A percentile compares a stretch with the other conserved stretches of the same genome.
These are phyloP conservation scores for Nannochloropsis oceanica DNA, from an alignment of 108 stramenopile species.

Conservation along the genomic window DNA sequence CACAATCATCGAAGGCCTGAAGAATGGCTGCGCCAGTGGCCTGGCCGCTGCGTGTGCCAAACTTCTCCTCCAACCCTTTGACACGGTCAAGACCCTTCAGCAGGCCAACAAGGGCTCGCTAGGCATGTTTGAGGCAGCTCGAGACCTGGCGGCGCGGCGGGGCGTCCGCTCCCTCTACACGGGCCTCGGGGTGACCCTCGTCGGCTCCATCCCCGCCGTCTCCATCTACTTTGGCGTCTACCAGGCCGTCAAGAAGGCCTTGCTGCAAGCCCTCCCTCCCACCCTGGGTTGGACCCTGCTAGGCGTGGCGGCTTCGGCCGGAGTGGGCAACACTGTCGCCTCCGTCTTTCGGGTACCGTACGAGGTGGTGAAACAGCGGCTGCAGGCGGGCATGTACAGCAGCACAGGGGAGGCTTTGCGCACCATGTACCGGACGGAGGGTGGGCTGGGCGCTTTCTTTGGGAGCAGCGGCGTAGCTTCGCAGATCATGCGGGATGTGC, in stretches of 20 bases:
- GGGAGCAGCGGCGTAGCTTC: constrained; percentile 62
- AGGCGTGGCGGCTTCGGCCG: constrained; percentile 66
- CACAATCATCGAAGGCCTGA: constrained; percentile 50
- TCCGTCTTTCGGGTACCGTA: constrained; percentile 73
- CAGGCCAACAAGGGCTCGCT: constrained; percentile 44
- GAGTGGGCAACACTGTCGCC: constrained; percentile 20
- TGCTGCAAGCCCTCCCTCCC: neutral
- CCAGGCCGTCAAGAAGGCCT: constrained; percentile 9
- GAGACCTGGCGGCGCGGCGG: constrained; percentile 43
- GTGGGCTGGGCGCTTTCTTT: constrained; percentile 57
- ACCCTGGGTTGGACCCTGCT: neutral
- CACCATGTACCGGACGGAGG: constrained; percentile 40
- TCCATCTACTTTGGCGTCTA: constrained; percentile 29
- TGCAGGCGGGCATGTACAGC: constrained; percentile 68
- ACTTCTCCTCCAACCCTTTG: constrained; percentile 67
- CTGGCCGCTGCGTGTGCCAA: constrained; percentile 71
- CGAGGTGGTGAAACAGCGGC: constrained; percentile 81
- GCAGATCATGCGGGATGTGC: constrained; percentile 85
- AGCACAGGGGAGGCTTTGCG: constrained; percentile 49
- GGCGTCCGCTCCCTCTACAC: constrained; percentile 62
- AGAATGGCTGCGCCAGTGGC: constrained; percentile 65
- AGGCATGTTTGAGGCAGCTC: constrained; percentile 46
- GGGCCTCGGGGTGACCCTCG: constrained; percentile 24
- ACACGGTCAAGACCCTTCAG: constrained; percentile 83
- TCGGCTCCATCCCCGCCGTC: constrained; percentile 18